Evolutionary conservation across 257 asterid species (phyloP), one percentile per base, ranked within the genome.

Genomic region (Echites panduratus): DNA sequence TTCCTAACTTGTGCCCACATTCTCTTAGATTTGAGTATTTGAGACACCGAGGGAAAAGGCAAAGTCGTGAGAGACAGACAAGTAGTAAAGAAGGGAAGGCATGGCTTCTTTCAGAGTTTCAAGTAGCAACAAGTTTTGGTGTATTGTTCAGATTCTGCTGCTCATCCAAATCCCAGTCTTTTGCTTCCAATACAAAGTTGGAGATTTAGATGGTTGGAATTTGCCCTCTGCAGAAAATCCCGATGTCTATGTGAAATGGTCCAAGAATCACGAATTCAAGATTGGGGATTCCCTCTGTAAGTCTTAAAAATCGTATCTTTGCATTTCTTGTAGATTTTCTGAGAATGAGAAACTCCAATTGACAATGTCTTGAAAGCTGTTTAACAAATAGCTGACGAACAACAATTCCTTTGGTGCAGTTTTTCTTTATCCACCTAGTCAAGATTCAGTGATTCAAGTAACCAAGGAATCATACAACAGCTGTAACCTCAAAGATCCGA

Each of bases 381-480:
- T 32, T 32, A 3, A 32, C 38, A 32, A 32, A 32, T 32, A 32
- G 38, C 38, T 45, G 3, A 22, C 32, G 45, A 57, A 9, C 24
- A 57, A 9, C 24, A 38, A 24, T 22, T 52, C n/a, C 5, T 50
- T 14, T 71, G 17, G 5, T 70, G 84, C 94, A 95, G 99, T 92
- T 78, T 95, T 95, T 81, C 82, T 95, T 84, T 92, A 89, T 84
- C 99, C 99, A 7, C 99, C 99, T 9, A 95, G 98, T 76, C 85
- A 90, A 79, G 99, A 95, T 75, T 92, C 99, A 9, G 85, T 92
- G 66, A 83, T 92, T 80, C 97, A 87, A 59, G 96, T 95, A 27
- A 86, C 89, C 9, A 71, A 79, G 29, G 85, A 80, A 26, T 74
- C 91, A 17, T 95, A 77, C 88, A 73, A 76, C 17, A 76, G 73